Conservation (phyloP, 352 stramenopile species). For the Phytopythium montanum region DNA sequence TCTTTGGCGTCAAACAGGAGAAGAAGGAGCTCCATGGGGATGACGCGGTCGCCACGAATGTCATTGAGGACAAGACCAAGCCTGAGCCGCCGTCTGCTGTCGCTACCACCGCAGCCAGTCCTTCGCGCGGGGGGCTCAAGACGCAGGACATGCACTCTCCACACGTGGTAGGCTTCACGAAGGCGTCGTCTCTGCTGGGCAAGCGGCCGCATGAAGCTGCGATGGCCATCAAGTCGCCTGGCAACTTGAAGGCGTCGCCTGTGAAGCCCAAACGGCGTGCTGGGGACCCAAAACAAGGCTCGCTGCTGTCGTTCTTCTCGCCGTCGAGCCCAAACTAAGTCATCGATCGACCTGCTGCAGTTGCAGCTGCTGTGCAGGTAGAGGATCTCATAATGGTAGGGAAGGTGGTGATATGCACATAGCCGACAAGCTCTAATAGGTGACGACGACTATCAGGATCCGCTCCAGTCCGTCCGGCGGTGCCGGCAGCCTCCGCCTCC, state of each 20-base stretch:
- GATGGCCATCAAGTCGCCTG: slow-evolving; percentile 11
- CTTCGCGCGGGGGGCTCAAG: background rate
- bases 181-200: slow-evolving; percentile 43
- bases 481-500: background rate
- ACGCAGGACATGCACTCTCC: slow-evolving; percentile 6
- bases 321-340: slow-evolving; percentile 31
- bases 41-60: slow-evolving; percentile 14
- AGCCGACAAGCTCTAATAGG: slow-evolving; percentile 8
- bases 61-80: slow-evolving; percentile 16
- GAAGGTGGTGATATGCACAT: background rate
- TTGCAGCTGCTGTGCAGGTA: no score
- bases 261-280: slow-evolving; percentile 7
- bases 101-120: background rate
- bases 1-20: slow-evolving; percentile 47
- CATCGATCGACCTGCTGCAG: no score
- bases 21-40: slow-evolving; percentile 17
- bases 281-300: slow-evolving; percentile 32
- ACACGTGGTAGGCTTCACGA: slow-evolving; percentile 21
- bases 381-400: background rate
- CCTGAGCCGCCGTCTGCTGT: background rate
- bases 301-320: slow-evolving; percentile 43
- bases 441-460: slow-evolving; percentile 2
- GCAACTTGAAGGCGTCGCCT: slow-evolving; percentile 6
- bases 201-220: slow-evolving; percentile 16
- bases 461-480: background rate